phyloP scores from a whole-genome alignment of 805 yeast species.

The Barnettozyma pratensis region DNA sequence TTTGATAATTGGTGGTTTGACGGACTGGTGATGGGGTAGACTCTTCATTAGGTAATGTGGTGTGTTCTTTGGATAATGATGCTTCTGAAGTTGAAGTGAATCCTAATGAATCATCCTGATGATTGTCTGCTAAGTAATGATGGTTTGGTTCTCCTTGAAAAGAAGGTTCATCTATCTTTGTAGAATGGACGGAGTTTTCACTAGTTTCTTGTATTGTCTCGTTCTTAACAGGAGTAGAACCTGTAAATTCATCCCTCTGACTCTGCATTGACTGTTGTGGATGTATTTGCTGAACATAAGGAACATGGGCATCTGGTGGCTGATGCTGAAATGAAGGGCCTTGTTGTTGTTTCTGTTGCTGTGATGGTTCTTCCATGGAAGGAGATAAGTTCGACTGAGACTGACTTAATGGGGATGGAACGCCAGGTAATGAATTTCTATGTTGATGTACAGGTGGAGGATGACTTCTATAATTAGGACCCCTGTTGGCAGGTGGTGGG shows the following conservation, averaged over 20 bases:
- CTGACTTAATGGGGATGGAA: slow-evolving; percentile 16
- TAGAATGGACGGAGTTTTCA: not conserved
- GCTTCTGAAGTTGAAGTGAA: slow-evolving; percentile 4
- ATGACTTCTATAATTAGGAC: not conserved
- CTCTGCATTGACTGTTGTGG: too few relatives aligned
- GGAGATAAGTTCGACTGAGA: slow-evolving; percentile 1
- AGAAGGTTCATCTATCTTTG: not conserved
- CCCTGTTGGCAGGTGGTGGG: not conserved
- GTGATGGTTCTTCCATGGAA: not conserved
- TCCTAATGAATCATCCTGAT: slow-evolving; percentile 8
- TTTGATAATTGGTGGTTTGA: not conserved
- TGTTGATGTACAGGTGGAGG: slow-evolving; percentile 4
- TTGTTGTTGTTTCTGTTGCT: slow-evolving; percentile 9
- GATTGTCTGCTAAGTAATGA: slow-evolving; percentile 24
- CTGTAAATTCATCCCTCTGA: too few relatives aligned
- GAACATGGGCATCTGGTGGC: not conserved
- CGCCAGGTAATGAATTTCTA: slow-evolving; percentile 16
- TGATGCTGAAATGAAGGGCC: slow-evolving; percentile 5
- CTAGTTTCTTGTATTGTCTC: not conserved
- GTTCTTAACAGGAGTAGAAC: too few relatives aligned
- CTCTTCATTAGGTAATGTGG: slow-evolving; percentile 16
- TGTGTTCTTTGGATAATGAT: not conserved
- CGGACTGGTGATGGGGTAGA: slow-evolving; percentile 22
- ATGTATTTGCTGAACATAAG: not conserved
- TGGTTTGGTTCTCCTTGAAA: slow-evolving; percentile 5